These are phyloP conservation scores for Phaeosphaeria sp. DNA, from an alignment of 2,329 filamentous ascomycete species.

Conservation along the genomic window DNA sequence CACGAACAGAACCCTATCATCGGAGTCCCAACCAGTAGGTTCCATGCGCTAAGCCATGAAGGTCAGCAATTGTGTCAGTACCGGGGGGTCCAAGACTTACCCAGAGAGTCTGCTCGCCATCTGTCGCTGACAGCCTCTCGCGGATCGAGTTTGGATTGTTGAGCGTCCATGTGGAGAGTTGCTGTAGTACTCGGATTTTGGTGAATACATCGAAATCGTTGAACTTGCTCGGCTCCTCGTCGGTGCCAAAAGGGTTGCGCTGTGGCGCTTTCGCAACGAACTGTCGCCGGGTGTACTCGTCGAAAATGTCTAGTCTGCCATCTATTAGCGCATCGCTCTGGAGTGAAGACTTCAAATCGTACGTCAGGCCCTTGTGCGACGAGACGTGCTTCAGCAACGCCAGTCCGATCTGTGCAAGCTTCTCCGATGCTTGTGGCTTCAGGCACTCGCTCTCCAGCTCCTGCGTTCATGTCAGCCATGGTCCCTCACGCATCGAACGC, in stretches of 20 bases:
- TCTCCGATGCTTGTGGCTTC: slow-evolving; percentile 73
- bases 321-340: slow-evolving; percentile 17
- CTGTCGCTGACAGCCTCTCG: slow-evolving; percentile 83
- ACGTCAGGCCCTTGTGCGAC: slow-evolving; percentile 92
- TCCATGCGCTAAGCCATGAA: slow-evolving; percentile 65
- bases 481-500: slow-evolving; percentile 5
- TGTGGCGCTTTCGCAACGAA: slow-evolving; percentile 81
- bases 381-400: slow-evolving; percentile 91
- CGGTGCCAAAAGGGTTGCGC: slow-evolving; percentile 84
- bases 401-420: slow-evolving; percentile 82
- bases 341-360: slow-evolving; percentile 49
- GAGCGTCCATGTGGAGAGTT: slow-evolving; percentile 88
- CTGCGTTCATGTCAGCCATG: slow-evolving; percentile 58
- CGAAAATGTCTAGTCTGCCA: slow-evolving; percentile 80
- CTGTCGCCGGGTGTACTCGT: slow-evolving; percentile 90
- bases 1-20: slow-evolving; percentile 87
- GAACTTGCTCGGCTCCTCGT: slow-evolving; percentile 76
- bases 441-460: slow-evolving; percentile 89
- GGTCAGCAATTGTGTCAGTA: slow-evolving; percentile 20
- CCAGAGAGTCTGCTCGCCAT: slow-evolving; percentile 83
- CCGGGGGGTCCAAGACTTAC: slow-evolving; percentile 59
- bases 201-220: slow-evolving; percentile 80
- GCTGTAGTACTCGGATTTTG: slow-evolving; percentile 84
- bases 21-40: slow-evolving; percentile 84
- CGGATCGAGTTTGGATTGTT: slow-evolving; percentile 85